Percentiles rank a stretch among this genome's conserved stretches.
Evolutionary conservation across 148 eudicot genomes (phyloP).

Genomic region (Diospyros lotus): DNA sequence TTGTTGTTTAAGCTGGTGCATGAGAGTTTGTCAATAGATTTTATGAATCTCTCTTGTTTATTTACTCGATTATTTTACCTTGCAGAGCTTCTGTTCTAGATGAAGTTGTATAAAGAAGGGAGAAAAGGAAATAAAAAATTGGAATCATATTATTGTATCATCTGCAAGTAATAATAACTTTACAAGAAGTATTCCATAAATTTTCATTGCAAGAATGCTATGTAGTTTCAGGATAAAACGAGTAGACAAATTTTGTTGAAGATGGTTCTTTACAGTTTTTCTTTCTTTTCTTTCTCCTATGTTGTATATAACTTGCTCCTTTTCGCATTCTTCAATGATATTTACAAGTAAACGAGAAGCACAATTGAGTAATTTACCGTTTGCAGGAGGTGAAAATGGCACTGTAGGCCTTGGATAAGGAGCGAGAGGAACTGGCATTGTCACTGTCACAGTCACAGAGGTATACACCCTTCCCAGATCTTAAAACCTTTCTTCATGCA

Average conservation of each 20-base stretch:
- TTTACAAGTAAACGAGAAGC: neutral
- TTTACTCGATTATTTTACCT: neutral
- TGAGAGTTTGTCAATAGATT: neutral
- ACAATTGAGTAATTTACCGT: slow-evolving; percentile 41
- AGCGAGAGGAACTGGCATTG: slow-evolving; percentile 92
- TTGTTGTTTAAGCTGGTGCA: neutral
- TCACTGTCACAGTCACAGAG: slow-evolving; percentile 9
- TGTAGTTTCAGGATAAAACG: too few species aligned
- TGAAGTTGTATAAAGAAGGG: slow-evolving; percentile 1
- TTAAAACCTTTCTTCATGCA: slow-evolving; percentile 16
- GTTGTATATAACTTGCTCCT: too few species aligned
- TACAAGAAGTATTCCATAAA: too few species aligned
- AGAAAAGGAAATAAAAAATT: neutral
- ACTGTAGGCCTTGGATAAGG: slow-evolving; percentile 73
- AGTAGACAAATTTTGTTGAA: too few species aligned
- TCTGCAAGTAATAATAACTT: too few species aligned
- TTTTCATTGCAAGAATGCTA: too few species aligned
- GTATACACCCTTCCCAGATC: slow-evolving; percentile 15
- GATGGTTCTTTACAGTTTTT: too few species aligned
- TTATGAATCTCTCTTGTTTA: neutral
- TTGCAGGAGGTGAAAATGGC: slow-evolving; percentile 58
- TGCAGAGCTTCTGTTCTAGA: neutral
- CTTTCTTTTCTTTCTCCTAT: too few species aligned
- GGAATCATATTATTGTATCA: neutral
- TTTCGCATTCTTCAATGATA: too few species aligned